phyloP scores from a whole-genome alignment of 371 early-diverging fungal genomes.

The Blakeslea trispora region DNA sequence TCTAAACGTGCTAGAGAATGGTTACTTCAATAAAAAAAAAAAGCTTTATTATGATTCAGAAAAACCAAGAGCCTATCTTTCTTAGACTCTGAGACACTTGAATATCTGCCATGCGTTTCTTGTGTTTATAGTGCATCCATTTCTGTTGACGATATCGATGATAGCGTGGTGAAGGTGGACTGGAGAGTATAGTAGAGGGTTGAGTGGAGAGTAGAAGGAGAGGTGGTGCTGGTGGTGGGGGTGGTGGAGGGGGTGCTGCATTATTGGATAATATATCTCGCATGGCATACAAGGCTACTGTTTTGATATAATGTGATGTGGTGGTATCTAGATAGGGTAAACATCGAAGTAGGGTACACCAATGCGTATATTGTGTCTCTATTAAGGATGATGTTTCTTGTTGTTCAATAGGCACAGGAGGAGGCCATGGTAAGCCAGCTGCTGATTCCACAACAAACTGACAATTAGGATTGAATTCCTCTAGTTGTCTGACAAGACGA shows the following conservation, averaged over 20 bases:
- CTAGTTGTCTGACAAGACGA: slow-evolving; percentile 24
- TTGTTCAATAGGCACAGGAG: too few species aligned
- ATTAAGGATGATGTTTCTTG: slow-evolving; percentile 13
- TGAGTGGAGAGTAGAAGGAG: too few species aligned
- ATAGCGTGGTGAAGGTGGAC: slow-evolving; percentile 10
- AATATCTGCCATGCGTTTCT: slow-evolving; percentile 15
- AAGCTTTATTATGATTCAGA: not conserved
- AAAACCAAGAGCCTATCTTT: slow-evolving; percentile 22
- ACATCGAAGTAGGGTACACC: slow-evolving; percentile 46
- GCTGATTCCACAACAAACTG: slow-evolving; percentile 20
- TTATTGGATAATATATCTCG: slow-evolving; percentile 26
- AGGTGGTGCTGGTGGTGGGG: slow-evolving; percentile 17
- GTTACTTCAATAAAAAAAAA: slow-evolving; percentile 26
- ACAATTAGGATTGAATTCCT: slow-evolving; percentile 21
- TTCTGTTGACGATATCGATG: slow-evolving; percentile 13
- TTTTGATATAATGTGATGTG: slow-evolving; percentile 33
- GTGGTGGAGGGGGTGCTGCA: not conserved
- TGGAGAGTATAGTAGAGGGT: too few species aligned
- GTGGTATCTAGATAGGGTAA: slow-evolving; percentile 34
- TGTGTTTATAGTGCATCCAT: slow-evolving; percentile 18
- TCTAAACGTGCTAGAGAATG: slow-evolving; percentile 44
- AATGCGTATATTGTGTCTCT: slow-evolving; percentile 33
- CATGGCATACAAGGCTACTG: slow-evolving; percentile 41
- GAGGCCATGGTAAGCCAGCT: slow-evolving; percentile 35
- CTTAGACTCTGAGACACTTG: slow-evolving; percentile 7